phyloP scores from a whole-genome alignment of 805 yeast species.

The Teunomyces barrocoloradensis region DNA sequence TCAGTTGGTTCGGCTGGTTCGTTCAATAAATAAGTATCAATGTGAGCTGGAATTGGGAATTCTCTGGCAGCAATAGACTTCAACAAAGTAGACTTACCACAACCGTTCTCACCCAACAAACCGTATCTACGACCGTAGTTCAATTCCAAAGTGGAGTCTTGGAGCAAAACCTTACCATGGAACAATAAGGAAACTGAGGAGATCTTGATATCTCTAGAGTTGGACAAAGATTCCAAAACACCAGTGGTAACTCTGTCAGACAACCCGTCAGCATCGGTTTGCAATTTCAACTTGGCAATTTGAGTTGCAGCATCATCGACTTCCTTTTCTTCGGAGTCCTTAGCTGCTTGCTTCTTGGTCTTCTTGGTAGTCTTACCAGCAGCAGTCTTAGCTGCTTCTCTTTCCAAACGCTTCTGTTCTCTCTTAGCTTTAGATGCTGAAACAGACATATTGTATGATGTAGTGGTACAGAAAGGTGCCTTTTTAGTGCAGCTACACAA shows the following conservation, averaged over 20 bases:
- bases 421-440: constrained; percentile 97
- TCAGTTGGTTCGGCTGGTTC: constrained; percentile 98
- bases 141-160: constrained; percentile 87
- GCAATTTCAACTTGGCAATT: constrained; percentile 84
- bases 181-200: constrained; percentile 87
- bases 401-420: constrained; percentile 86
- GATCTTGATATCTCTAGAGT: constrained; percentile 92
- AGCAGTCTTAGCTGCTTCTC: constrained; percentile 45
- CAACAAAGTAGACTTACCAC: constrained; percentile 96
- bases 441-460: constrained; percentile 40
- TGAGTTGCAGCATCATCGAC: constrained; percentile 66
- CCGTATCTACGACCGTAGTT: constrained; percentile 98
- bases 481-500: not conserved
- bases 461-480: not conserved
- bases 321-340: constrained; percentile 50
- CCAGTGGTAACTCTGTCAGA: constrained; percentile 98
- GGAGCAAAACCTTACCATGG: constrained; percentile 96
- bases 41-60: constrained; percentile 88
- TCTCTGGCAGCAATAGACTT: constrained; percentile 95
- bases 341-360: constrained; percentile 54
- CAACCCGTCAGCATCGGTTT: constrained; percentile 88
- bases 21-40: constrained; percentile 89
- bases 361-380: constrained; percentile 77
- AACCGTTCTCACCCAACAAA: constrained; percentile 96
- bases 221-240: constrained; percentile 82